These are phyloP conservation scores for Rhypophila decipiens DNA, from an alignment of 495 filamentous ascomycete species.

Conservation along the genomic window DNA sequence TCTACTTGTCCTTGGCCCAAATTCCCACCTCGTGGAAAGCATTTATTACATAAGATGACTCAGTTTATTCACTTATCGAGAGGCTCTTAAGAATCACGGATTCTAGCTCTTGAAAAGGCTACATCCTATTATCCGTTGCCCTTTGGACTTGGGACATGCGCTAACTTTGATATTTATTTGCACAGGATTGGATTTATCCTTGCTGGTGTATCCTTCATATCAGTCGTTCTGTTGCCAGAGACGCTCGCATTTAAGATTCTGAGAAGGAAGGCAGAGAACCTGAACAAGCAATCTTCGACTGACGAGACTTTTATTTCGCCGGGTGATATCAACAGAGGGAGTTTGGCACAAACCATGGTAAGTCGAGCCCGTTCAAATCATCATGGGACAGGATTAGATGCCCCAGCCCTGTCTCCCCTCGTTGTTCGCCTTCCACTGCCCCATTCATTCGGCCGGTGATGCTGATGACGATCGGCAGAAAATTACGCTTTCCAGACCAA, in stretches of 20 bases:
- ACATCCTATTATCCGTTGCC: neutral
- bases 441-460: neutral
- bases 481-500: slow-evolving; percentile 35
- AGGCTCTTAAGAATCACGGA: neutral
- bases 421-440: neutral
- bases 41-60: too few relatives aligned
- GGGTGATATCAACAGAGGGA: slow-evolving; percentile 12
- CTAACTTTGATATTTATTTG: neutral
- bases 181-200: slow-evolving; percentile 36
- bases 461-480: slow-evolving; percentile 7
- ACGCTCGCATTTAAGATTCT: slow-evolving; percentile 47
- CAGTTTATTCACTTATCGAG: too few relatives aligned
- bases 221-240: slow-evolving; percentile 34
- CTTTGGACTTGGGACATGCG: neutral
- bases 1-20: too few relatives aligned
- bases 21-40: too few relatives aligned
- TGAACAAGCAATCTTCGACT: slow-evolving; percentile 33
- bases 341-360: slow-evolving; percentile 16
- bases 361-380: slow-evolving; percentile 3
- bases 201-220: slow-evolving; percentile 28
- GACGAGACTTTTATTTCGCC: slow-evolving; percentile 11
- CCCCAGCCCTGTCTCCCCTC: too few relatives aligned
- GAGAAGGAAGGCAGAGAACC: slow-evolving; percentile 35
- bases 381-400: too few relatives aligned
- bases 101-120: slow-evolving; percentile 1